Base-by-base conservation (phyloP, 2,329 filamentous ascomycete species). In the Hyphodiscus sp. region DNA sequence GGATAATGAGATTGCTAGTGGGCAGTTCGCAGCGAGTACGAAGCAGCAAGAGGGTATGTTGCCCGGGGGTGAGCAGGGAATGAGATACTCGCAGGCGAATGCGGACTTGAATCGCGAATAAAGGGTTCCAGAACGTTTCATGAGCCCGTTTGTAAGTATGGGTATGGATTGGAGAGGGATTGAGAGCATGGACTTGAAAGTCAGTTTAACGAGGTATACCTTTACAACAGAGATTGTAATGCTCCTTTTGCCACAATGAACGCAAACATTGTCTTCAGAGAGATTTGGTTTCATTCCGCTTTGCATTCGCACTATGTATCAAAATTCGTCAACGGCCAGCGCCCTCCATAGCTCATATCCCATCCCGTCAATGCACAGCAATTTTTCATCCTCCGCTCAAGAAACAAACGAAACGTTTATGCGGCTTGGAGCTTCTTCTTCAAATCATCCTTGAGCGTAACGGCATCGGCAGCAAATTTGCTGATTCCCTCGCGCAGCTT, bases 401-500 rank as follows among this genome's bases (percentile, higher is more conserved):
- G 2, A n/a, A 46, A n/a, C 20, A 13, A 46, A 23, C 23, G 45
- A 46, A 46, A 9, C 11, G 13, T 46, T 26, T 46, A 46, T 41
- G 47, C 47, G 3, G 61, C 61, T 58, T 61, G 52, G 45, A 97
- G 80, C 89, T 96, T 97, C 76, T 83, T 74, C 81, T 86, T 86
- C 69, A 99, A 81, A 69, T 95, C 91, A 61, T 83, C 81, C 87
- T 97, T 97, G 67, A 99, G 85, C 56, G 90, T 95, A 63, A 91
- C 77, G 64, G 94, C 91, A 70, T 99, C 94, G 65, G 94, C 94
- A 55, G 94, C 92, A 70, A 99, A 99, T 80, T 96, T 96, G 81
- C 89, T 95, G 81, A 99, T 99, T 76, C 94, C 94, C 78, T 99
- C 94, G 59, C 91, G 89, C 67, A 99, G 85, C 87, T 99, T 99